Evolutionary conservation across 169 alveolate genomes (phyloP), one percentile per base, ranked within the genome.

Genomic region (Eimeria acervulina): DNA sequence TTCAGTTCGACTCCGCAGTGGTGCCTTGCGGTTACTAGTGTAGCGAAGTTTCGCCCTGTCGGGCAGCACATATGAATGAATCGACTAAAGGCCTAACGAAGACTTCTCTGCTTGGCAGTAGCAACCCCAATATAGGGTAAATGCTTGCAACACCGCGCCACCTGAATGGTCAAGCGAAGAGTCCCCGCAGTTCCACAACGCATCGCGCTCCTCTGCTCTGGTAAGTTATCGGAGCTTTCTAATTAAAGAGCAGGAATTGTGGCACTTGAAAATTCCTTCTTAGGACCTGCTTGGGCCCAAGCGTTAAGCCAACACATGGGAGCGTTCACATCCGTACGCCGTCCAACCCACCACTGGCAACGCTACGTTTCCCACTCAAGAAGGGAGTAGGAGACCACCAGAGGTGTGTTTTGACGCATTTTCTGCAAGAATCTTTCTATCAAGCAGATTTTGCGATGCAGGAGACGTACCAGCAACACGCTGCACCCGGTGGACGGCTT

Each of bases 401-500:
- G 2, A 31, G 28, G 47, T 4, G 80, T 15, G 42, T n/a, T 68
- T 68, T 28, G 80, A 68, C 0, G 23, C 44, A 68, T 68, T 31
- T 12, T 33, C 2, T 68, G 80, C 21, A 31, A 13, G 80, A 33
- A 2, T 17, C 26, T 31, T 3, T 31, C 80, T 23, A 13, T 28
- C 13, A 68, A 31, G 31, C 8, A 31, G 42, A 13, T 17, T 68
- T 33, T 68, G 80, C 17, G 10, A n/a, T 33, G 47, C 5, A 33
- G 23, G 47, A 33, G 80, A 68, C 80, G 42, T 68, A 42, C 80
- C 47, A 31, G n/a, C 47, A 68, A 19, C 76, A 68, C 13, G 80
- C 80, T 68, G 80, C 80, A 33, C 80, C 47, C 80, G 47, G 80
- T 68, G 44, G 44, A 33, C 44, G 47, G 47, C 15, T 68, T 68